Evolutionary conservation across 1,284 basidiomycete genomes (phyloP).

Genomic region (Marasmius oreades): DNA sequence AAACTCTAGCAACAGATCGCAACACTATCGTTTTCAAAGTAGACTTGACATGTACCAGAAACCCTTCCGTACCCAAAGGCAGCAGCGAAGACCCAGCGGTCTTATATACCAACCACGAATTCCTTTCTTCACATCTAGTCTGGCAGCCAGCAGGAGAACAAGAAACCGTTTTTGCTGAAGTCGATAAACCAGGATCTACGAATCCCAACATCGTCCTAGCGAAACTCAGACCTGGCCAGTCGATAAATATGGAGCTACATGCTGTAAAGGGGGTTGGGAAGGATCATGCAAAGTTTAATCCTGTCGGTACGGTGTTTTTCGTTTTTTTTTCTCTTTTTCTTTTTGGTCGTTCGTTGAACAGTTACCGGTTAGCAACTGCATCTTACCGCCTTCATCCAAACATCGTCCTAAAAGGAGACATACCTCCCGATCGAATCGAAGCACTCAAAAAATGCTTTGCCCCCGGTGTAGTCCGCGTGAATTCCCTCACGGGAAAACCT

Average conservation of each 20-base stretch:
- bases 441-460: conserved; percentile 91
- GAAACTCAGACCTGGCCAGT: conserved; percentile 91
- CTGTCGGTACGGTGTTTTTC: too few species aligned
- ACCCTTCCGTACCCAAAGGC: conserved; percentile 47
- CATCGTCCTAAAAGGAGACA: conserved; percentile 77
- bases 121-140: conserved; percentile 76
- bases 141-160: conserved; percentile 93
- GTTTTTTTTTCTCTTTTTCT: conserved; percentile 25
- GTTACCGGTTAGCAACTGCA: conserved; percentile 68
- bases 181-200: conserved; percentile 61
- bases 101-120: conserved; percentile 69
- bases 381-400: conserved; percentile 92
- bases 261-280: conserved; percentile 94
- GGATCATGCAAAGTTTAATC: conserved; percentile 96
- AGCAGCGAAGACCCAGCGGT: conserved; percentile 53
- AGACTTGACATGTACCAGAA: conserved; percentile 68
- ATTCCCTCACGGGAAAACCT: conserved; percentile 51
- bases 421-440: conserved; percentile 58
- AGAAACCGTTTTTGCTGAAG: conserved; percentile 44
- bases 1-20: conserved; percentile 74
- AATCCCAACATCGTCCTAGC: conserved; percentile 88
- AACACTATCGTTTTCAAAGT: conserved; percentile 93
- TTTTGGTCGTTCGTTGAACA: neutral
- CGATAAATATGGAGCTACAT: conserved; percentile 84
- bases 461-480: conserved; percentile 81